phyloP scores from a whole-genome alignment of 2,329 filamentous ascomycete genomes.

The Fusarium sp. region DNA sequence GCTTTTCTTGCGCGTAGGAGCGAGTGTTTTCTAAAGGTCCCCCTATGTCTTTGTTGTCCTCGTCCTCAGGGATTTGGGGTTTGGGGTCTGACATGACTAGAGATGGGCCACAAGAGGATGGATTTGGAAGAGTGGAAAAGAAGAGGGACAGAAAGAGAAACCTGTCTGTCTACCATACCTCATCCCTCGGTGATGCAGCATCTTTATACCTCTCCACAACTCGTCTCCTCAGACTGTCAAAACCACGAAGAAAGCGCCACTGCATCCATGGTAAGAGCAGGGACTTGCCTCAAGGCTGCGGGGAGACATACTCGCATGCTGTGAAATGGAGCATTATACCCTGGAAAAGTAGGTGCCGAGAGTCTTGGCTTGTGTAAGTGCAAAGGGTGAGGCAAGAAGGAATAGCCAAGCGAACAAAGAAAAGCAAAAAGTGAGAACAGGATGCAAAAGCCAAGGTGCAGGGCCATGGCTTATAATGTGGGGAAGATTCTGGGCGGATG shows the following conservation, averaged over 20 bases:
- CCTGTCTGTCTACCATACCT: background rate
- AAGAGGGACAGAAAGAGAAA: constrained; percentile 4
- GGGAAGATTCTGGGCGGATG: background rate
- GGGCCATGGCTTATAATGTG: constrained; percentile 15
- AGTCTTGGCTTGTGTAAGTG: constrained; percentile 22
- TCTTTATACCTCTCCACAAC: constrained; percentile 19
- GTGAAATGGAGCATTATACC: constrained; percentile 4
- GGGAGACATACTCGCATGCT: constrained; percentile 14
- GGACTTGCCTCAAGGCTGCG: constrained; percentile 23
- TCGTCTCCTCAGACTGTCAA: background rate
- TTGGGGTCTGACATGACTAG: constrained; percentile 28
- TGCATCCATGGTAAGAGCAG: constrained; percentile 5
- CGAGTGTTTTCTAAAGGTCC: constrained; percentile 3
- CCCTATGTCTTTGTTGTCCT: background rate
- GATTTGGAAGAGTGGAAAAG: background rate
- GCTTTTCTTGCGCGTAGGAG: constrained; percentile 26
- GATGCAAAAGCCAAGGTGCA: background rate
- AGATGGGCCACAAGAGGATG: background rate
- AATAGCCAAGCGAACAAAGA: constrained; percentile 11
- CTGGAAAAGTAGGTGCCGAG: constrained; percentile 26
- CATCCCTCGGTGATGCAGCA: background rate
- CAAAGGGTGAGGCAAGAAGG: background rate
- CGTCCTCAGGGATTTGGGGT: constrained; percentile 4
- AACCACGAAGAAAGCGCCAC: constrained; percentile 10
- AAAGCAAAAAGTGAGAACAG: background rate